These are phyloP conservation scores for Microdochium bolleyi DNA, from an alignment of 2,329 filamentous ascomycete genomes.

Conservation along the genomic window DNA sequence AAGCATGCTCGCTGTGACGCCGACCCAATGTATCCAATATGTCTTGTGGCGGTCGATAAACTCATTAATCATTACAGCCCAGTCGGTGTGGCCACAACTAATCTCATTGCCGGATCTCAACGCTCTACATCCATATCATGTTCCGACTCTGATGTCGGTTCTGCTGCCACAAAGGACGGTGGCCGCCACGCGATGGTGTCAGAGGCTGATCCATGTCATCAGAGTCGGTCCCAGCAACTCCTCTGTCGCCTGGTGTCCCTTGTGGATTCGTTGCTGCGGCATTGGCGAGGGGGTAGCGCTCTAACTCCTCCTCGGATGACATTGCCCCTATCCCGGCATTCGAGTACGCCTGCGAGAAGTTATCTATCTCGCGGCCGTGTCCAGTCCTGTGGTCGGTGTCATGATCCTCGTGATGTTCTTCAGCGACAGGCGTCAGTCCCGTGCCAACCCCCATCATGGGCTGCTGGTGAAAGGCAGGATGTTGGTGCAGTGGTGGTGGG, in stretches of 20 bases:
- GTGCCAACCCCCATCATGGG: slow-evolving; percentile 14
- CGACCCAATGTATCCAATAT: neutral
- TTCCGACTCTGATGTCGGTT: slow-evolving; percentile 39
- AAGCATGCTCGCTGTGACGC: neutral
- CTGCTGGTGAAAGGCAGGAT: neutral
- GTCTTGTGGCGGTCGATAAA: neutral
- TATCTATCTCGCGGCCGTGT: slow-evolving; percentile 34
- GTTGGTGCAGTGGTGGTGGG: slow-evolving; percentile 3
- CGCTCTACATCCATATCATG: slow-evolving; percentile 34
- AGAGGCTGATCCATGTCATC: slow-evolving; percentile 6
- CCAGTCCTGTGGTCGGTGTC: slow-evolving; percentile 20
- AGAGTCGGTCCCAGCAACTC: slow-evolving; percentile 2
- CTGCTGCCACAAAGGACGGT: slow-evolving; percentile 45
- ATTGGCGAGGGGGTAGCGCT: slow-evolving; percentile 19
- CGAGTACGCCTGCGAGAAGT: slow-evolving; percentile 34
- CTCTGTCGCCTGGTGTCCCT: slow-evolving; percentile 2
- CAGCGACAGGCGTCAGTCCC: slow-evolving; percentile 15
- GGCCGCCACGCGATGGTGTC: slow-evolving; percentile 15
- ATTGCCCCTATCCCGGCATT: slow-evolving; percentile 29
- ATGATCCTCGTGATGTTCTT: slow-evolving; percentile 14
- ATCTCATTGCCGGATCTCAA: neutral
- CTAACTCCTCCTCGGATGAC: slow-evolving; percentile 25
- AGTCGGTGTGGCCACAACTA: too few relatives aligned
- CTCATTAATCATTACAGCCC: neutral
- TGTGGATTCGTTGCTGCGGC: neutral